Evolutionary conservation across 1,139 yeast genomes (phyloP), one percentile per base, ranked within the genome.

Genomic region (Geotrichum klebahnii): DNA sequence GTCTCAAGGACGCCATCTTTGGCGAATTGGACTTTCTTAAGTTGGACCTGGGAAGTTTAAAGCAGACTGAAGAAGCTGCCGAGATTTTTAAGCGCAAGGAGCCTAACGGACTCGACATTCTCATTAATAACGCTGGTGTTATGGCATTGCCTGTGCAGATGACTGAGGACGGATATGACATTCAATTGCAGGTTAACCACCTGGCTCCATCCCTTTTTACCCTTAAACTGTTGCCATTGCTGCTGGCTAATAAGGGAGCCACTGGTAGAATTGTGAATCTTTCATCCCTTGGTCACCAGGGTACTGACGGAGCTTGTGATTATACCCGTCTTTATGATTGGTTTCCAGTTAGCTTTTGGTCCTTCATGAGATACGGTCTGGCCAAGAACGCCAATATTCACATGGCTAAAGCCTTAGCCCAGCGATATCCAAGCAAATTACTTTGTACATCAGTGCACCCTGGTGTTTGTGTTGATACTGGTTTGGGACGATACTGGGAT

Each of bases 351-450:
- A 16, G 38, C 3, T 41, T 85, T 1, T 86, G 84, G 67, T 81
- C 92, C 0, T 82, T 92, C 84, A 70, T 86, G 52, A 72, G 96
- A 40, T 89, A 85, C 60, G 90, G 88, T 0, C 70, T 81, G 67
- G 85, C 95, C 10, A 88, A 88, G 63, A 79, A 86, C 0, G 86
- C 89, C 0, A 85, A 86, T 1, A 85, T 88, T 42, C 96, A 87
- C 59, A 77, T 81, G 57, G 77, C 82, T 60, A 80, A 81, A 59
- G 75, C 81, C 67, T 65, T 88, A 35, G 79, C 92, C 0, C 70
- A 78, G 44, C 74, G 82, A 54, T 76, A 84, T 63, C 95, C 95
- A 0, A 29, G 43, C n/a, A 73, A 78, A 31, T 73, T 88, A 6
- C 65, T 82, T 32, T 79, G 82, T 52, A 65, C 80, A 44, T 77